Base-by-base conservation (phyloP, 1,139 yeast genomes). In the Taphrina populina region DNA sequence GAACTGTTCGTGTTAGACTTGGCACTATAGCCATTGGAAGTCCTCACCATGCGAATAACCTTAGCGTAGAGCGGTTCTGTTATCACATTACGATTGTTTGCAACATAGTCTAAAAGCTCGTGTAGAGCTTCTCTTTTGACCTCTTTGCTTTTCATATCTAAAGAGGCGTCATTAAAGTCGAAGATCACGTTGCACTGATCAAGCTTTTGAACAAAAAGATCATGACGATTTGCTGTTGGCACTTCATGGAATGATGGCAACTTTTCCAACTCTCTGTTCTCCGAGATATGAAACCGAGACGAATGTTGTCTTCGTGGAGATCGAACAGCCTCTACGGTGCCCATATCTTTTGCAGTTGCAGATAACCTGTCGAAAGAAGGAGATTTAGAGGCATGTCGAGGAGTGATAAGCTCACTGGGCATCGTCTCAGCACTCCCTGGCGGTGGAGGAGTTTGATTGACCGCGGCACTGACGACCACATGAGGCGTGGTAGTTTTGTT, bases 111-210 rank as follows among this genome's bases (percentile, higher is more conserved):
- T 59, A 88, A 84, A 64, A 92, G 78, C 69, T 92, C 97, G 67
- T 84, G 90, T 58, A 94, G 75, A 1, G 96, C 88, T 56, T 81
- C 76, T 60, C 95, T 76, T 71, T 92, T 92, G 66, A 90, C 80
- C 68, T 92, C 97, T 69, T 92, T 92, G 53, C 97, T 96, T 64
- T 86, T 81, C 57, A 88, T 81, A 70, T 92, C 97, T 59, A 83
- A 82, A 10, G 95, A 84, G 5, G 97, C 95, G 70, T 92, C 97
- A 66, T 82, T 80, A 68, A 92, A 92, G 72, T 92, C 96, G 73
- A 92, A 92, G 75, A 92, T 81, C 39, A 88, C 82, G 69, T 87
- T 88, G 74, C 98, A 92, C 71, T 94, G 98, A 65, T 88, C 95
- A 58, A 90, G 82, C 67, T 92, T 92, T 64, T 84, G 85, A 56